A percentile compares a stretch with the other conserved stretches of the same genome.
Conservation (phyloP, 2,329 filamentous ascomycete genomes). For the Clarireedia hainanense region DNA sequence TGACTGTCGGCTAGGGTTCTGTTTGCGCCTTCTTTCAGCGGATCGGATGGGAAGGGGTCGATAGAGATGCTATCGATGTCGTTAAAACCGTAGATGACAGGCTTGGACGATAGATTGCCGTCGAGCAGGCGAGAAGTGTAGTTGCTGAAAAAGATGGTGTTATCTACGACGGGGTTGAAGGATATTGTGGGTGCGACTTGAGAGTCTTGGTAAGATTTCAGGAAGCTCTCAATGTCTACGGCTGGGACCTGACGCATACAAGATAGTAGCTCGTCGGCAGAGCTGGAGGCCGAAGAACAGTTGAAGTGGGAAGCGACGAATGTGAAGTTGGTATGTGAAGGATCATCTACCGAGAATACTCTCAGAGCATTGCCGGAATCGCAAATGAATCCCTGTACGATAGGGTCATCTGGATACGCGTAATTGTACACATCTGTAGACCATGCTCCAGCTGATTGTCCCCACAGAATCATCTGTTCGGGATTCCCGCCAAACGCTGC, state of each 20-base stretch:
- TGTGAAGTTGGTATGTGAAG: conserved; percentile 4
- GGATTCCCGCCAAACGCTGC: conserved; percentile 50
- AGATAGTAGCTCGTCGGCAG: no score
- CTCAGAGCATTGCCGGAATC: conserved; percentile 15
- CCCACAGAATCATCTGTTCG: conserved; percentile 44
- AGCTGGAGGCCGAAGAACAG: no score
- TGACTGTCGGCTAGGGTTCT: not conserved
- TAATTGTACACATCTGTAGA: conserved; percentile 33
- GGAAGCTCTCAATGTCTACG: no score
- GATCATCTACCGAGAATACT: conserved; percentile 1
- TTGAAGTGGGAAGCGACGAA: conserved; percentile 2
- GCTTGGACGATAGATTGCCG: not conserved
- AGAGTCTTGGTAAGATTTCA: no score
- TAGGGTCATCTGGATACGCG: conserved; percentile 18
- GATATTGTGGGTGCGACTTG: not conserved
- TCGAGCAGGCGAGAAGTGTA: not conserved
- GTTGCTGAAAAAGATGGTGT: not conserved
- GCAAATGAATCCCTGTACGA: conserved; percentile 14
- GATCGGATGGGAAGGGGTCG: not conserved
- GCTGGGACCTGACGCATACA: no score
- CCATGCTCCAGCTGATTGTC: conserved; percentile 47
- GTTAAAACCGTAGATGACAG: not conserved
- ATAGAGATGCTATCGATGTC: not conserved
- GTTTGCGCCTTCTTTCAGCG: not conserved
- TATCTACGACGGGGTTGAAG: not conserved